phyloP scores from a whole-genome alignment of 176 grass and related monocot genomes.

The Carex scoparia region DNA sequence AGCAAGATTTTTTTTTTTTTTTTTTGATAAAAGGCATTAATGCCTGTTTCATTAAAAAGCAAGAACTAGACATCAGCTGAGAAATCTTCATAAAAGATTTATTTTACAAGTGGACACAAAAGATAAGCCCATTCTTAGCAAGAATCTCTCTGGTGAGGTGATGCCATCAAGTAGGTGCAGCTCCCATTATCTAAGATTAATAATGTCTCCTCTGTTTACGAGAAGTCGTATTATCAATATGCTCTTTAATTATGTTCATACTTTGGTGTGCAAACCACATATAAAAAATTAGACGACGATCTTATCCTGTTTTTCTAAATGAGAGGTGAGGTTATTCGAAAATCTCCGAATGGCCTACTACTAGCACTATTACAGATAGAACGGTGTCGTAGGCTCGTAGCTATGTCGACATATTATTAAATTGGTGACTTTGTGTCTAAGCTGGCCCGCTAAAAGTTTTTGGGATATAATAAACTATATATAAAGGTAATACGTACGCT shows the following conservation, averaged over 20 bases:
- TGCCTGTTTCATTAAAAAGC: too few relatives aligned
- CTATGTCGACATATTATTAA: not conserved
- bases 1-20: too few relatives aligned
- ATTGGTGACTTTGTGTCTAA: not conserved
- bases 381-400: not conserved
- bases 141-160: constrained; percentile 13
- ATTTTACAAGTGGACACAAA: not conserved
- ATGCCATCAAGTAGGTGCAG: constrained; percentile 7
- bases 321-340: not conserved
- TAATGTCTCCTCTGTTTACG: not conserved
- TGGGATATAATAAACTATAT: not conserved
- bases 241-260: not conserved
- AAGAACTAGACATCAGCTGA: not conserved
- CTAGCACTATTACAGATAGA: not conserved
- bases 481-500: too few relatives aligned
- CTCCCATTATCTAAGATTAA: not conserved
- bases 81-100: not conserved
- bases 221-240: not conserved
- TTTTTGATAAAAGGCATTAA: too few relatives aligned
- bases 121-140: constrained; percentile 7
- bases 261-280: constrained; percentile 4
- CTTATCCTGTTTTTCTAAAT: not conserved
- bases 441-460: not conserved
- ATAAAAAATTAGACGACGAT: not conserved
- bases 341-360: not conserved